These are phyloP conservation scores for Phytophthora fragariae DNA, from an alignment of 352 stramenopile species.

Conservation along the genomic window DNA sequence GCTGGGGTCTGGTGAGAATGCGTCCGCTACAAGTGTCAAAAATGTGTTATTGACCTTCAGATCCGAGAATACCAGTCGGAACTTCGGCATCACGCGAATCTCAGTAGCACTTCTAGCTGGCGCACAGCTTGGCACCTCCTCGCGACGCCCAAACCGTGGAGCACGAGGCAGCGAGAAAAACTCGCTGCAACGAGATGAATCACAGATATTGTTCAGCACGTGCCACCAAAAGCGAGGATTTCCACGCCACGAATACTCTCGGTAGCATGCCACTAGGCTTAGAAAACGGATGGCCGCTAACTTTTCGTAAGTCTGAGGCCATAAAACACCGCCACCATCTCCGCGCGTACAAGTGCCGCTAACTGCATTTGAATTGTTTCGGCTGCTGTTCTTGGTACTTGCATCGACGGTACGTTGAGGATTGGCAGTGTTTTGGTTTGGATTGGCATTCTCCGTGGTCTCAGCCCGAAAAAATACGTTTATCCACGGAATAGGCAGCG, in stretches of 20 bases:
- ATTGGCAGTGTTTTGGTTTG: neutral
- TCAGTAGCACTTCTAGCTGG: conserved; percentile 11
- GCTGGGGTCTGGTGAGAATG: conserved; percentile 17
- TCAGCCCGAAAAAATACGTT: conserved; percentile 14
- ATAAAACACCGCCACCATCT: neutral
- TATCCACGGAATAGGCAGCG: conserved; percentile 22
- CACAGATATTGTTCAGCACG: conserved; percentile 22
- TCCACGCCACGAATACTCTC: conserved; percentile 38
- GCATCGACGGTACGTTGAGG: neutral
- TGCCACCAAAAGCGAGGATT: conserved; percentile 50
- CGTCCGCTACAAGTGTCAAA: conserved; percentile 33
- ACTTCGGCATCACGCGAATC: conserved; percentile 37
- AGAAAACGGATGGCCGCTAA: conserved; percentile 43
- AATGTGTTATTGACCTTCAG: conserved; percentile 39
- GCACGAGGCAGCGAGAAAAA: conserved; percentile 10
- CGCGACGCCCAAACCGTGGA: neutral
- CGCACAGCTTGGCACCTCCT: neutral
- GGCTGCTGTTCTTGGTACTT: neutral
- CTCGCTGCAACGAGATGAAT: conserved; percentile 2
- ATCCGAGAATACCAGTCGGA: conserved; percentile 50
- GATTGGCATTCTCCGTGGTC: neutral
- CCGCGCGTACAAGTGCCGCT: neutral
- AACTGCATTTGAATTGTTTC: neutral
- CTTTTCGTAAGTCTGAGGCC: conserved; percentile 11
- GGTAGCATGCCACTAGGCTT: conserved; percentile 30